Percentiles rank a stretch among this genome's conserved stretches.
phyloP scores from a whole-genome alignment of 352 stramenopile species.

The Pythium oligandrum region DNA sequence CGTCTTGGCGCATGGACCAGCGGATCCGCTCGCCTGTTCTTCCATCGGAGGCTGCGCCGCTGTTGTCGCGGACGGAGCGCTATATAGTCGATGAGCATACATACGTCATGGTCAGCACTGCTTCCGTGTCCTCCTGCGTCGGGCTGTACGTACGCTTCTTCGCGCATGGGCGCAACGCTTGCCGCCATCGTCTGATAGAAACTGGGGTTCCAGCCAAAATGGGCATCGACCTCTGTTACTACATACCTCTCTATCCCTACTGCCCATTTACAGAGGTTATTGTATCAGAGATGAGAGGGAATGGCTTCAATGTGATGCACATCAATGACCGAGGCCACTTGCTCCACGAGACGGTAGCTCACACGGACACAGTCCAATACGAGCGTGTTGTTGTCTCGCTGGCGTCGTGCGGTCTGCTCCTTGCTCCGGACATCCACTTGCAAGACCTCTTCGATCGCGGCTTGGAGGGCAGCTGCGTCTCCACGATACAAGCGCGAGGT shows the following conservation, averaged over 20 bases:
- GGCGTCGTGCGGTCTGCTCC: conserved; percentile 55
- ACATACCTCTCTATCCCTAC: no score
- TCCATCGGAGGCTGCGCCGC: no score
- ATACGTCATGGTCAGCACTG: neutral
- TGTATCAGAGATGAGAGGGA: neutral
- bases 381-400: conserved; percentile 35
- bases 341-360: conserved; percentile 25
- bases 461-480: conserved; percentile 23
- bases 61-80: no score
- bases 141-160: no score
- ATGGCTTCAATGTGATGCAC: conserved; percentile 10
- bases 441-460: conserved; percentile 61
- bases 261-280: no score
- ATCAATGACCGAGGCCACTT: neutral
- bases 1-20: no score
- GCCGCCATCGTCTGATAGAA: no score
- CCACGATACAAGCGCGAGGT: conserved; percentile 42
- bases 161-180: no score
- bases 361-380: conserved; percentile 54
- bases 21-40: no score
- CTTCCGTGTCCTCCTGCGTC: neutral
- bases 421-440: conserved; percentile 75
- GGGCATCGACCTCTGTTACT: no score
- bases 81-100: neutral
- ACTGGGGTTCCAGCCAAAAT: no score